Evolutionary conservation across 345 rosid species (phyloP).

Genomic region (Syzygium aqueum): DNA sequence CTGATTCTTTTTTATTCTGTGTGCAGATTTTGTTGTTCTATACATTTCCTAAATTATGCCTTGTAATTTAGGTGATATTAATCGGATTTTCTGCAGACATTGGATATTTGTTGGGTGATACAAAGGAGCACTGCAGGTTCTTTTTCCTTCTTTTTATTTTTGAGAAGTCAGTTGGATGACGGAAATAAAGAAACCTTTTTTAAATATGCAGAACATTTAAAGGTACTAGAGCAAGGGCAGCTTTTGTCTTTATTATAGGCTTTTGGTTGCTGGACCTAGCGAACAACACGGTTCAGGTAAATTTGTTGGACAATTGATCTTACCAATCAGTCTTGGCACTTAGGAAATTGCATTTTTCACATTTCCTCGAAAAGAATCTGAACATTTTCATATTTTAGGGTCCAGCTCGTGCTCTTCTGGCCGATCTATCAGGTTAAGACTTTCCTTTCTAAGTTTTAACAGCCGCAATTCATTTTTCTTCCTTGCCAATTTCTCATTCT

Average conservation of each 20-base stretch:
- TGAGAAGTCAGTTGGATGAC: not conserved
- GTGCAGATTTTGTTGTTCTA: conserved; percentile 4
- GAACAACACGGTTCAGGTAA: conserved; percentile 93
- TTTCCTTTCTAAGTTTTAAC: not conserved
- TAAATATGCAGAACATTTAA: conserved; percentile 62
- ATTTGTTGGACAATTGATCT: not conserved
- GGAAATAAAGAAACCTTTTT: not conserved
- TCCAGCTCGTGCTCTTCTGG: conserved; percentile 98
- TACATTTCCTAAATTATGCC: conserved; percentile 39
- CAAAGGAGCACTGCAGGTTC: conserved; percentile 92
- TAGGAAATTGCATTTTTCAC: not conserved
- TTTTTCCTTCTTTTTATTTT: conserved; percentile 7
- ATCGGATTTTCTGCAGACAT: conserved; percentile 99
- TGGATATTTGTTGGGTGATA: conserved; percentile 81
- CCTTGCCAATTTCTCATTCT: not conserved
- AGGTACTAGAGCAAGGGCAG: conserved; percentile 83
- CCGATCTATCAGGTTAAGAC: conserved; percentile 70
- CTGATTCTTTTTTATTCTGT: not conserved
- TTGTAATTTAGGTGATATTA: conserved; percentile 83
- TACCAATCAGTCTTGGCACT: not conserved
- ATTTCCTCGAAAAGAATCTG: not conserved
- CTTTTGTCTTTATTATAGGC: conserved; percentile 77
- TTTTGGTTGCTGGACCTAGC: conserved; percentile 99
- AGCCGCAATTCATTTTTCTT: not conserved
- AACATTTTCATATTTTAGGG: conserved; percentile 38